Evolutionary conservation across 1,284 basidiomycete genomes (phyloP).

Genomic region (Sporisorium sorghi): DNA sequence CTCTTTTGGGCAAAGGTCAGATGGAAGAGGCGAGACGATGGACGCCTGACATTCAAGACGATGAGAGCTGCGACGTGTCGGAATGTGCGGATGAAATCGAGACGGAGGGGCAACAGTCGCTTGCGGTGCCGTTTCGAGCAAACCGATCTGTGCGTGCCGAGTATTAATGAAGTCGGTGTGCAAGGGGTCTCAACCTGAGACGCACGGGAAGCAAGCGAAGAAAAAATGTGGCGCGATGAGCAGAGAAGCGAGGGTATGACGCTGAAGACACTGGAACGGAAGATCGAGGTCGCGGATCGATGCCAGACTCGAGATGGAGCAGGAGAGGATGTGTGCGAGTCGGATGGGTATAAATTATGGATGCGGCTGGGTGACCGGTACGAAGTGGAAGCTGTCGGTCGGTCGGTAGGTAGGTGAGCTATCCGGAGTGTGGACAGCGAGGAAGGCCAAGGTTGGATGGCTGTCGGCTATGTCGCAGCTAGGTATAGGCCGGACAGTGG

Average conservation of each 20-base stretch:
- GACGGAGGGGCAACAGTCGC: not conserved
- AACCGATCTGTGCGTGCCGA: conserved; percentile 6
- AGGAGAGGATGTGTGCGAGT: not conserved
- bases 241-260: not conserved
- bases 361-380: not conserved
- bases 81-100: not conserved
- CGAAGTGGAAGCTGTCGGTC: not conserved
- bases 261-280: not conserved
- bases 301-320: not conserved
- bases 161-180: conserved; percentile 8
- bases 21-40: not conserved
- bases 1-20: conserved; percentile 13
- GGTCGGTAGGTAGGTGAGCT: no score
- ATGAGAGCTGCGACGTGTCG: not conserved
- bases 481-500: not conserved
- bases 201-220: not conserved
- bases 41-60: conserved; percentile 17
- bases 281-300: not conserved
- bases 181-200: not conserved
- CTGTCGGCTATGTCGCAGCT: not conserved
- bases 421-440: not conserved
- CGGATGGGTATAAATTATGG: conserved; percentile 6
- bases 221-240: not conserved
- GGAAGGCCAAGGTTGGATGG: no score
- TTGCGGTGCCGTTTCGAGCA: not conserved